Percentiles rank a stretch among this genome's conserved stretches.
phyloP scores from a whole-genome alignment of 306 rosid species.

The Trifolium repens region DNA sequence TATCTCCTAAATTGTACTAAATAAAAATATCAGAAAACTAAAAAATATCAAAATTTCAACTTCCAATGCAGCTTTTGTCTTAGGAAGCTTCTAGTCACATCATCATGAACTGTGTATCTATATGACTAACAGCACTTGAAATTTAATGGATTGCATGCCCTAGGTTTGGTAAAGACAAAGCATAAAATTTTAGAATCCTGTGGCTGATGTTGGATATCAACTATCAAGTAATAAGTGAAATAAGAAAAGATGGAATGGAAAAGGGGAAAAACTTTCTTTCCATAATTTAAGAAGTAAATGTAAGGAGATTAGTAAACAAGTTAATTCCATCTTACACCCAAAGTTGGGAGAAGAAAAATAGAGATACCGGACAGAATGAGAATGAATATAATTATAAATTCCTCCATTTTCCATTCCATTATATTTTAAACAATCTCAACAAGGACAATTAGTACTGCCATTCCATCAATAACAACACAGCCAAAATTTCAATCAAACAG shows the following conservation, averaged over 20 bases:
- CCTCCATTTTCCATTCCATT: neutral
- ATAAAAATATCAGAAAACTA: conserved; percentile 3
- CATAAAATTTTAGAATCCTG: neutral
- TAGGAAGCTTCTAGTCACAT: conserved; percentile 12
- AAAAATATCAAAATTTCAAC: neutral
- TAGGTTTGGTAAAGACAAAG: conserved; percentile 5
- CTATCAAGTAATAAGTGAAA: conserved; percentile 5
- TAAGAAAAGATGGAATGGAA: conserved; percentile 3
- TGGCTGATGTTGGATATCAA: neutral
- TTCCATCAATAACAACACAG: neutral
- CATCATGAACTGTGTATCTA: conserved; percentile 7
- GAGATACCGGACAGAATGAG: neutral
- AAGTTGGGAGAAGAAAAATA: neutral
- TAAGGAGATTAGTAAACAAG: conserved; percentile 8
- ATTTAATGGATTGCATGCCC: neutral
- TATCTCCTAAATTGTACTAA: conserved; percentile 1
- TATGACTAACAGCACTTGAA: neutral
- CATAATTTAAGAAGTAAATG: neutral
- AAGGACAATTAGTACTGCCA: neutral
- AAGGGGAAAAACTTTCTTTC: conserved; percentile 3
- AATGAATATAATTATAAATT: neutral
- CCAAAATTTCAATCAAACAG: neutral
- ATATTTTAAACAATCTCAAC: neutral
- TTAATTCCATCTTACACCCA: conserved; percentile 8
- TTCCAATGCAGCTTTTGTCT: conserved; percentile 22